A percentile compares a stretch with the other conserved stretches of the same genome.
phyloP scores from a whole-genome alignment of 495 filamentous ascomycete genomes.

The Penicillium steckii region DNA sequence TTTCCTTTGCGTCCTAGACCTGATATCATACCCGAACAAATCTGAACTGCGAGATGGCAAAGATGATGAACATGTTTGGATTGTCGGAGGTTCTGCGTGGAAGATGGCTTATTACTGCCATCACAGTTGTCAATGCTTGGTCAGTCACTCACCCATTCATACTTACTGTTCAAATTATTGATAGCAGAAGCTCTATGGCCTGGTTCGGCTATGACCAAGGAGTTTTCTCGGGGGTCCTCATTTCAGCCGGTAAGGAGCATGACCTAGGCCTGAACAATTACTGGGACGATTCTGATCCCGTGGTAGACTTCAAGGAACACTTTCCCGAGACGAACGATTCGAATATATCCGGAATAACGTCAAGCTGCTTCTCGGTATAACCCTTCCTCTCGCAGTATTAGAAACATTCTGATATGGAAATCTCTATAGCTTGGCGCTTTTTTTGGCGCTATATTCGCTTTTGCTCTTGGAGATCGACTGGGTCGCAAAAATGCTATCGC shows the following conservation, averaged over 20 bases:
- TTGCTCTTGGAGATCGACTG: background rate
- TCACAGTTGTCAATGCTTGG: conserved; percentile 14
- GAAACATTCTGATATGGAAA: background rate
- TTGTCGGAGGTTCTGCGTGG: background rate
- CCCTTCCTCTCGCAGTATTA: background rate
- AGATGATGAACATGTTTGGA: background rate
- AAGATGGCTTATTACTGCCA: conserved; percentile 9
- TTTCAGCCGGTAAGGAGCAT: conserved; percentile 15
- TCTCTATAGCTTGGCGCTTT: background rate
- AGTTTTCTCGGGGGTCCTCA: conserved; percentile 30
- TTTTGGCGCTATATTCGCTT: background rate
- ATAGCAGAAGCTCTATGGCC: conserved; percentile 21
- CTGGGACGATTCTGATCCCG: background rate
- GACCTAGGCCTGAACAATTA: background rate
- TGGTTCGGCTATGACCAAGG: conserved; percentile 36
- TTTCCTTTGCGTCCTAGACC: background rate
- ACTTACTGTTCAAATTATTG: background rate
- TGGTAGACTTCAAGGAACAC: conserved; percentile 21
- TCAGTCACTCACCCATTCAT: background rate
- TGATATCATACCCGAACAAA: no score
- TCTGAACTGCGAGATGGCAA: background rate
- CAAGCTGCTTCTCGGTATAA: conserved; percentile 34
- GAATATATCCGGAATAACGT: conserved; percentile 33
- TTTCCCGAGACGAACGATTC: conserved; percentile 30
- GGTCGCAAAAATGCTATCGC: background rate